phyloP scores from a whole-genome alignment of 768 basidiomycete species.

The Leccinum fibrillosum region DNA sequence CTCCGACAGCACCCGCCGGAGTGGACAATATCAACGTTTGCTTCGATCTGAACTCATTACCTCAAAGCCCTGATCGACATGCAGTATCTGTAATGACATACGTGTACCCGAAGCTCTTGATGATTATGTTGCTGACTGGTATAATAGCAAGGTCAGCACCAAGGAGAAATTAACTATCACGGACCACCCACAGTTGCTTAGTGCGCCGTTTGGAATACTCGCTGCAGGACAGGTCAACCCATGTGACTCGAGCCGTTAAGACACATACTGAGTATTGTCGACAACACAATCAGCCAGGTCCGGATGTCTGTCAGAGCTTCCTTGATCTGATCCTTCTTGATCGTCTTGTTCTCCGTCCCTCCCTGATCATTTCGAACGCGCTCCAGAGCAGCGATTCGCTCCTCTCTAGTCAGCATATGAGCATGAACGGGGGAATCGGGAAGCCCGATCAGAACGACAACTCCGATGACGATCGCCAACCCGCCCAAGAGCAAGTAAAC shows the following conservation, averaged over 20 bases:
- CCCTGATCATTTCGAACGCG: slow-evolving; percentile 66
- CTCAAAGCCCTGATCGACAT: not conserved
- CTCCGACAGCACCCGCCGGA: slow-evolving; percentile 50
- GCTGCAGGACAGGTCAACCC: slow-evolving; percentile 34
- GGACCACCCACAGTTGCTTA: slow-evolving; percentile 54
- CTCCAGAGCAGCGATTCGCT: slow-evolving; percentile 60
- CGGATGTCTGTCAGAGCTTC: slow-evolving; percentile 57
- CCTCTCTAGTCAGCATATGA: slow-evolving; percentile 50
- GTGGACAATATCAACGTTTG: slow-evolving; percentile 60
- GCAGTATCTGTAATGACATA: slow-evolving; percentile 25
- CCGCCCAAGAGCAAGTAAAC: slow-evolving; percentile 59
- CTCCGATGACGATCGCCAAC: slow-evolving; percentile 56
- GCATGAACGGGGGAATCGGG: slow-evolving; percentile 68
- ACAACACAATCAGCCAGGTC: slow-evolving; percentile 60
- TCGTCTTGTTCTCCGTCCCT: slow-evolving; percentile 56
- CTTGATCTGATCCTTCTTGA: slow-evolving; percentile 56
- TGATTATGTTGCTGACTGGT: slow-evolving; percentile 58
- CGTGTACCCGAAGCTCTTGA: slow-evolving; percentile 65
- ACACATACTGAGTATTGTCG: slow-evolving; percentile 52
- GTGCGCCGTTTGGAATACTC: slow-evolving; percentile 61
- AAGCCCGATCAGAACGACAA: slow-evolving; percentile 54
- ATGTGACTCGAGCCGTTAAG: not conserved
- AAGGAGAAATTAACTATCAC: not conserved
- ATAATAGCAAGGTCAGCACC: not conserved
- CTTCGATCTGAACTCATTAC: slow-evolving; percentile 41